Evolutionary conservation across 768 basidiomycete genomes (phyloP), one percentile per base, ranked within the genome.

Genomic region (Cystobasidium tubakii): DNA sequence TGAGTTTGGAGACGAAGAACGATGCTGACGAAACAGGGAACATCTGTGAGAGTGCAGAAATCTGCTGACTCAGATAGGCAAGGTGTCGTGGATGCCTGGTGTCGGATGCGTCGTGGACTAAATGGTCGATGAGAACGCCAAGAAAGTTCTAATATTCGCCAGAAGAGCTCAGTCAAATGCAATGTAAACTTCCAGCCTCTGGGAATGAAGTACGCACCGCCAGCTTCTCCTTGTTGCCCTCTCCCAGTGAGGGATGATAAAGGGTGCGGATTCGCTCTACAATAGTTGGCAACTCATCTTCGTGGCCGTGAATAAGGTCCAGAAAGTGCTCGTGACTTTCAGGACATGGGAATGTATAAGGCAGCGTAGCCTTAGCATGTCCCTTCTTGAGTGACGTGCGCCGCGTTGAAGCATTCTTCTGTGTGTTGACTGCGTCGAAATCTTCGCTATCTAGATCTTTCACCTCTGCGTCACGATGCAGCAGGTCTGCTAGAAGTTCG

Each of bases 341-440:
- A 0, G 96, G 96, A 78, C 92, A 95, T 53, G 90, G 85, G 81
- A 97, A 98, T 0, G 91, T 97, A 80, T 87, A 99, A 0, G 96
- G 96, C 1, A 98, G 84, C 12, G 79, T 78, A 50, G 77, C 78
- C 0, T 79, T 50, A n/a, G 15, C 15, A 3, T 50, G 7, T 12
- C 46, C 15, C 75, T 34, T 63, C 74, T 57, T 63, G 72, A n/a
- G n/a, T n/a, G n/a, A n/a, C n/a, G n/a, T n/a, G n/a, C n/a, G n/a
- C n/a, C n/a, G n/a, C n/a, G n/a, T n/a, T n/a, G 66, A 65, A 39
- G 31, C 25, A 3, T 15, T 33, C 31, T 65, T 21, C 13, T 17
- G n/a, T 29, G 25, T 17, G 7, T 1, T 19, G 43, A 15, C 15
- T 39, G 33, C n/a, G 31, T 21, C 66, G 55, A 12, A 25, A 13